phyloP scores from a whole-genome alignment of 208 protist species.

The Leishmania guyanensis region DNA sequence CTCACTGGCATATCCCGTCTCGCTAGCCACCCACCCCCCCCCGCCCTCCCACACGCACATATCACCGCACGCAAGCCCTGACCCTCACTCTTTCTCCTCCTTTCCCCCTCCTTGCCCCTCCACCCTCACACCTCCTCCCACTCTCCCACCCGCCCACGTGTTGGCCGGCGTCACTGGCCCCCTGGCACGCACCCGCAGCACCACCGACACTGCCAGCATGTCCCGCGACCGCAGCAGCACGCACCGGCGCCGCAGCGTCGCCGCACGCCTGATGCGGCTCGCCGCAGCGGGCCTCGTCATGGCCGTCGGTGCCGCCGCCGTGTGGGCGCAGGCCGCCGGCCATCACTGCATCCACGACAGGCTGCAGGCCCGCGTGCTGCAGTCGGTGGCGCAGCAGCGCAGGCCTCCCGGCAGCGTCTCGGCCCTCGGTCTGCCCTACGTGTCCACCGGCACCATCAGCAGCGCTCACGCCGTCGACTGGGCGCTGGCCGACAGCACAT shows the following conservation, averaged over 20 bases:
- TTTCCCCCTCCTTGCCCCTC: too few relatives aligned
- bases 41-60: too few relatives aligned
- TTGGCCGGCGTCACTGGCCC: too few relatives aligned
- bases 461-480: neutral
- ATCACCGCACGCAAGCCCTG: too few relatives aligned
- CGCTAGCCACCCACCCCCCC: too few relatives aligned
- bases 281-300: neutral
- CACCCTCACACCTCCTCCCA: too few relatives aligned
- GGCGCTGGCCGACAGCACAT: conserved; percentile 33
- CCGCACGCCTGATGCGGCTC: conserved; percentile 19
- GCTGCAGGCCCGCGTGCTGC: conserved; percentile 27
- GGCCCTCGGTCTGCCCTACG: conserved; percentile 7
- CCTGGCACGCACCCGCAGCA: too few relatives aligned
- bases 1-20: too few relatives aligned
- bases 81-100: too few relatives aligned
- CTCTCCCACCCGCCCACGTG: too few relatives aligned
- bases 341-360: conserved; percentile 24
- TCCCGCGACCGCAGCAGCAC: neutral
- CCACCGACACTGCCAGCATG: neutral
- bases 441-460: neutral
- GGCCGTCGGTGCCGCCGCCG: neutral
- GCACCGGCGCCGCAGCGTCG: neutral
- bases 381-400: neutral
- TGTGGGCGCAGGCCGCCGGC: conserved; percentile 14
- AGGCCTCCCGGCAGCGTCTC: conserved; percentile 6